phyloP scores from a whole-genome alignment of 495 filamentous ascomycete species.

The Podospora pseudopauciseta region DNA sequence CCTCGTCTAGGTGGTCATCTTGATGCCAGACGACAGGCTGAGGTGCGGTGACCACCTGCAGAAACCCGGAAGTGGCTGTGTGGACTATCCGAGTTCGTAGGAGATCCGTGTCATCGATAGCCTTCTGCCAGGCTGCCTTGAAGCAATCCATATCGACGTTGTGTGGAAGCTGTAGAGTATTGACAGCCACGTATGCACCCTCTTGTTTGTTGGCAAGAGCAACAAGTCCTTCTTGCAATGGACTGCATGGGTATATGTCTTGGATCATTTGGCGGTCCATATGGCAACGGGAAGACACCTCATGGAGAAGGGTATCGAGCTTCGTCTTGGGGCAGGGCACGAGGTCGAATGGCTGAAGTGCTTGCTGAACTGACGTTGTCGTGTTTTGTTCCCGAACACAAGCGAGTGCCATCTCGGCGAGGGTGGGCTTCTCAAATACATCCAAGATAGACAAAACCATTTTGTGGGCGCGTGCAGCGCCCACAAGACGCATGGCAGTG shows the following conservation, averaged over 20 bases:
- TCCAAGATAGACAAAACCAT: slow-evolving; percentile 35
- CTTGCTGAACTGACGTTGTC: background rate
- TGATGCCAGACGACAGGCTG: slow-evolving; percentile 20
- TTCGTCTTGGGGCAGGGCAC: slow-evolving; percentile 30
- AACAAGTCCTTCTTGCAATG: slow-evolving; percentile 52
- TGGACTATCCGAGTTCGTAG: slow-evolving; percentile 64
- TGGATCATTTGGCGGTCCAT: slow-evolving; percentile 43
- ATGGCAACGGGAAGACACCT: slow-evolving; percentile 44
- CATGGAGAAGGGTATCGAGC: slow-evolving; percentile 35
- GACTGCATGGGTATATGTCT: slow-evolving; percentile 59
- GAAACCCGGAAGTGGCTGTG: slow-evolving; percentile 7
- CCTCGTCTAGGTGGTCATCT: slow-evolving; percentile 18
- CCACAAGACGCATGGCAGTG: slow-evolving; percentile 46
- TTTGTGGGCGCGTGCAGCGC: slow-evolving; percentile 31
- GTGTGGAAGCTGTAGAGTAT: slow-evolving; percentile 42
- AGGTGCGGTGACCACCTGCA: slow-evolving; percentile 24
- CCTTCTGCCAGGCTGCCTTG: slow-evolving; percentile 47
- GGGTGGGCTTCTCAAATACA: slow-evolving; percentile 36
- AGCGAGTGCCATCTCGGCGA: slow-evolving; percentile 27
- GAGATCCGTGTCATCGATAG: slow-evolving; percentile 56
- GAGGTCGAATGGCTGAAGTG: slow-evolving; percentile 46
- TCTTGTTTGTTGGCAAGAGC: slow-evolving; percentile 40
- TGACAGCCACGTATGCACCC: slow-evolving; percentile 40
- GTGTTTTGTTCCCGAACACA: background rate
- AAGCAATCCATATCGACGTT: slow-evolving; percentile 42